phyloP scores from a whole-genome alignment of 441 rosid species.

The Flueggea neowawraea region DNA sequence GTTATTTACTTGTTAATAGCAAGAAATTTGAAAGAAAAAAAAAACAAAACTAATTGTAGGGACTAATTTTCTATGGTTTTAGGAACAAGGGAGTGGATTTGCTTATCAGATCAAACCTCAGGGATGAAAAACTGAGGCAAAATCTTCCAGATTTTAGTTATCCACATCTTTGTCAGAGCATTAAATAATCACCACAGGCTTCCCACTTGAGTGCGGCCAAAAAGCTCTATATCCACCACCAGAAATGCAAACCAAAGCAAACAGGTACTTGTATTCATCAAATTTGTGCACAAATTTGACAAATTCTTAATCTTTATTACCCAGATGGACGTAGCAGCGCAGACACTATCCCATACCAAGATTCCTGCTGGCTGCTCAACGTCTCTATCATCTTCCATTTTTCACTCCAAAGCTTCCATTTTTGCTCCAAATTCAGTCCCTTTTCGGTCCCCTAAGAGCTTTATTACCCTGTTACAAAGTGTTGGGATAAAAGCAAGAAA shows the following conservation, averaged over 20 bases:
- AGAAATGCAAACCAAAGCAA: background rate
- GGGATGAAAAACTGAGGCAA: too few species aligned
- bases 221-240: background rate
- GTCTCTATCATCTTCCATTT: slow-evolving; percentile 15
- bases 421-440: slow-evolving; percentile 24
- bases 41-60: background rate
- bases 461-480: slow-evolving; percentile 14
- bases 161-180: slow-evolving; percentile 28
- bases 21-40: background rate
- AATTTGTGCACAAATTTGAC: too few species aligned
- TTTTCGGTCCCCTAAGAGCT: slow-evolving; percentile 20
- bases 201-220: slow-evolving; percentile 2
- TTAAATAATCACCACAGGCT: slow-evolving; percentile 47
- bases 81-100: too few species aligned
- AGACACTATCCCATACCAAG: slow-evolving; percentile 26
- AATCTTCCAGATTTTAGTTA: slow-evolving; percentile 11
- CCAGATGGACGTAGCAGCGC: background rate
- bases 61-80: too few species aligned
- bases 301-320: background rate
- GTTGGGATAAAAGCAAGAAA: slow-evolving; percentile 25
- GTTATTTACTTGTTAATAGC: too few species aligned
- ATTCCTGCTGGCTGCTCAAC: too few species aligned
- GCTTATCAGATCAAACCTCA: too few species aligned
- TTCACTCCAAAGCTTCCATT: slow-evolving; percentile 28
- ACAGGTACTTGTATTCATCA: background rate